Conservation (phyloP, 257 asterid species). For the Prunella vulgaris region DNA sequence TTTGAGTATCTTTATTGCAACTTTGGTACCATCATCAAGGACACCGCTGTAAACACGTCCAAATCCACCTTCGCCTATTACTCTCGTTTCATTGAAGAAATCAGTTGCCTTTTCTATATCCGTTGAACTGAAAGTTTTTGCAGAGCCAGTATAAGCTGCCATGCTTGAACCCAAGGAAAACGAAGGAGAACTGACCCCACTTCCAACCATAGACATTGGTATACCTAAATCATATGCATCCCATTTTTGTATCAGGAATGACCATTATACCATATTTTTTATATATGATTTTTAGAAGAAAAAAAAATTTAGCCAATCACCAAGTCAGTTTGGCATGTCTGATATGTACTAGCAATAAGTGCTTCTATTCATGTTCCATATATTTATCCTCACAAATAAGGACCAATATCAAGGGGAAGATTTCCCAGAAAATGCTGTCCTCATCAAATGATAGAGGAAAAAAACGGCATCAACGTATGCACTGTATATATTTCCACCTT, state of each 20-base stretch:
- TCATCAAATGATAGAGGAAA: not conserved
- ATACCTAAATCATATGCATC: constrained; percentile 32
- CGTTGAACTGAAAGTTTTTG: constrained; percentile 56
- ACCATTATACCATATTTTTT: not conserved
- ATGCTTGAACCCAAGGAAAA: constrained; percentile 78
- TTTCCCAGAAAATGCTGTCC: not conserved
- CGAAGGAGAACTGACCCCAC: constrained; percentile 64
- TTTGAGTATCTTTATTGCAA: constrained; percentile 84
- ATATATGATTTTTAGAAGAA: not conserved
- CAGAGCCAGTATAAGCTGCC: constrained; percentile 71
- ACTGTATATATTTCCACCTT: no score
- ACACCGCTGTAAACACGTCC: constrained; percentile 84
- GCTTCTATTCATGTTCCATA: not conserved
- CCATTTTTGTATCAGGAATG: constrained; percentile 7
- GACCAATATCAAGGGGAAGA: not conserved
- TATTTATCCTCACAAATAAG: not conserved
- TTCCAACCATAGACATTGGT: constrained; percentile 47
- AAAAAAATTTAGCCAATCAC: constrained; percentile 2
- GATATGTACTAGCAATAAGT: not conserved
- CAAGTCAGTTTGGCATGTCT: not conserved
- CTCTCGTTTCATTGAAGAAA: constrained; percentile 61
- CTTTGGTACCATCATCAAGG: constrained; percentile 71
- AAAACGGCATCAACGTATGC: not conserved
- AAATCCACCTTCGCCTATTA: constrained; percentile 95
- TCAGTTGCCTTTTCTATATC: constrained; percentile 84